Evolutionary conservation across 2,329 filamentous ascomycete species (phyloP).

Genomic region (Exophiala aquamarina): DNA sequence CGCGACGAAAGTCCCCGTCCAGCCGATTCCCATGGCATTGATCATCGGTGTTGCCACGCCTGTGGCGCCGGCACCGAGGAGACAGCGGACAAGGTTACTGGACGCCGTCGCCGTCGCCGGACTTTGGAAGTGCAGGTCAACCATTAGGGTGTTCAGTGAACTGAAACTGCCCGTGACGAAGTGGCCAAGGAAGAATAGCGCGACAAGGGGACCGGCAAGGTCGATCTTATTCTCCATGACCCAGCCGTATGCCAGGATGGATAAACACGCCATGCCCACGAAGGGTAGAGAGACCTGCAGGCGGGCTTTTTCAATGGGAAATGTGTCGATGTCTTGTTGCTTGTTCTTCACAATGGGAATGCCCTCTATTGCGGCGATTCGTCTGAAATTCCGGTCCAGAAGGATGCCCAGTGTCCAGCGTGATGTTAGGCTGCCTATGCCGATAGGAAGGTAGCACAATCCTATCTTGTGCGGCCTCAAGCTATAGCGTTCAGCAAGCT

Average conservation of each 20-base stretch:
- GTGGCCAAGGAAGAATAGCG: slow-evolving; percentile 27
- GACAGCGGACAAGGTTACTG: slow-evolving; percentile 26
- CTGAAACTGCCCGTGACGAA: slow-evolving; percentile 11
- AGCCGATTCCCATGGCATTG: slow-evolving; percentile 28
- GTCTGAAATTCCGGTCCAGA: slow-evolving; percentile 45
- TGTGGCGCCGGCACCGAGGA: slow-evolving; percentile 24
- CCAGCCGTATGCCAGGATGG: slow-evolving; percentile 36
- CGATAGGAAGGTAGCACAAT: slow-evolving; percentile 45
- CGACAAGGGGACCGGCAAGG: not conserved
- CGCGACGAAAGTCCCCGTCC: slow-evolving; percentile 18
- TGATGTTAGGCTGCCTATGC: slow-evolving; percentile 41
- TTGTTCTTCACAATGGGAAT: slow-evolving; percentile 35
- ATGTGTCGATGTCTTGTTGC: slow-evolving; percentile 43
- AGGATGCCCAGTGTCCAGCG: slow-evolving; percentile 41
- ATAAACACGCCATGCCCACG: slow-evolving; percentile 28
- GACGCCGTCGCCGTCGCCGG: slow-evolving; percentile 28
- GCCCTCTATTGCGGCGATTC: slow-evolving; percentile 33
- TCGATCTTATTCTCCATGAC: slow-evolving; percentile 20
- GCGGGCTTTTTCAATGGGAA: slow-evolving; percentile 38
- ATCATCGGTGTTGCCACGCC: slow-evolving; percentile 27
- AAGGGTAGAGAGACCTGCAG: slow-evolving; percentile 32
- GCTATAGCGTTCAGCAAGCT: no score
- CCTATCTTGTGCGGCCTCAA: slow-evolving; percentile 43
- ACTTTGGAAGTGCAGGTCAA: slow-evolving; percentile 26
- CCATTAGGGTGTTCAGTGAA: slow-evolving; percentile 22